phyloP scores from a whole-genome alignment of 2,329 filamentous ascomycete species.

The Fusarium globosum region DNA sequence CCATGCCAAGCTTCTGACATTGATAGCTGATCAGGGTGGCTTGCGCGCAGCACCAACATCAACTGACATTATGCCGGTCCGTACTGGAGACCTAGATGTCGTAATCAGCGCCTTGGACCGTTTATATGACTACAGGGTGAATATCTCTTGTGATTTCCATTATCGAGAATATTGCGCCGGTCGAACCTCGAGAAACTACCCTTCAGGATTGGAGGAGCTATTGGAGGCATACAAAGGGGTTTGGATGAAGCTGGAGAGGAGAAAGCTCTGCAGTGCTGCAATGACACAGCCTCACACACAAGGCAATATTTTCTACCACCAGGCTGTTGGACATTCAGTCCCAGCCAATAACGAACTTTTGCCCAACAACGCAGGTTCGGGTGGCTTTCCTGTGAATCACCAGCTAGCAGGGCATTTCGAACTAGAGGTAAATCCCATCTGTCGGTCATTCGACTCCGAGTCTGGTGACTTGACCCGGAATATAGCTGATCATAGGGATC shows the following conservation, averaged over 20 bases:
- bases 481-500: neutral
- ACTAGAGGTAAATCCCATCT: neutral
- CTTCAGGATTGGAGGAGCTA: neutral
- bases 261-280: fast-evolving
- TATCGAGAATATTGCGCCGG: neutral
- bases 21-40: neutral
- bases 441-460: fast-evolving
- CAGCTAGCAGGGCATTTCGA: neutral
- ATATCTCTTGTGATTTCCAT: neutral
- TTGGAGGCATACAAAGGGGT: neutral
- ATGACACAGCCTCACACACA: fast-evolving
- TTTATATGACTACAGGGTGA: neutral
- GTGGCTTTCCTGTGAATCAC: fast-evolving
- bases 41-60: fast-evolving
- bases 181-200: fast-evolving
- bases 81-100: neutral
- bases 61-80: neutral
- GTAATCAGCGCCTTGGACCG: neutral
- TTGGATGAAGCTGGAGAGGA: neutral
- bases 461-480: fast-evolving
- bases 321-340: fast-evolving
- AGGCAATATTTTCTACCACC: fast-evolving
- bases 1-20: neutral
- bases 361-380: fast-evolving
- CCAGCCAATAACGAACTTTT: fast-evolving